Conservation (phyloP, 208 protist genomes). For the Crithidia mellificae region DNA sequence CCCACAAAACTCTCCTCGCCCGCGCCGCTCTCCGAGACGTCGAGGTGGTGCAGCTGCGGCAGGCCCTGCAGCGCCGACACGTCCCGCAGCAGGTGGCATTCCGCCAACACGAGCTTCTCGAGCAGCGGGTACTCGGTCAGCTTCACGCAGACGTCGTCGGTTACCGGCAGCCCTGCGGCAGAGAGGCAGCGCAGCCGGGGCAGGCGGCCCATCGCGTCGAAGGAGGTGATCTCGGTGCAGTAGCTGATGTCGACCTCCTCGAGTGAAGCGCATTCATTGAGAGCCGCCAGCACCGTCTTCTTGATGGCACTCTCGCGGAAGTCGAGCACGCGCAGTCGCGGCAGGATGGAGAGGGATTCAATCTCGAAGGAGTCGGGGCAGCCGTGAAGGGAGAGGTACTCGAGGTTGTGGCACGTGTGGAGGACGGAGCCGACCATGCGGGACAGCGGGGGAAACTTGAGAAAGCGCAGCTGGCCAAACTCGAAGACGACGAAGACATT, state of each 20-base stretch:
- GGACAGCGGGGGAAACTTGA: constrained; percentile 37
- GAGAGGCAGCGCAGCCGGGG: constrained; percentile 30
- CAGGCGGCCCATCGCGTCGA: constrained; percentile 22
- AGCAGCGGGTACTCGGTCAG: constrained; percentile 25
- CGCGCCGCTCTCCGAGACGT: constrained; percentile 30
- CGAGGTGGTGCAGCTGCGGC: constrained; percentile 34
- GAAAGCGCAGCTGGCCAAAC: constrained; percentile 36
- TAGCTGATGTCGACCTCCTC: constrained; percentile 32
- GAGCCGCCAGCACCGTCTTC: constrained; percentile 11
- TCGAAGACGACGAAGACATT: constrained; percentile 38
- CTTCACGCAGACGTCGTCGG: constrained; percentile 22
- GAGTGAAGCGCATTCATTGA: constrained; percentile 21
- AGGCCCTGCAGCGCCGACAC: constrained; percentile 23
- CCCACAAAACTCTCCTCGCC: constrained; percentile 19
- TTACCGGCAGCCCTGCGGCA: constrained; percentile 28
- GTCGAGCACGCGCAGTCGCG: constrained; percentile 30
- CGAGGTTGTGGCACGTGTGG: constrained; percentile 41
- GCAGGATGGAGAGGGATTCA: constrained; percentile 21
- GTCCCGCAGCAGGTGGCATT: constrained; percentile 28
- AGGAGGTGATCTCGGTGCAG: constrained; percentile 25
- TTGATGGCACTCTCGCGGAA: constrained; percentile 33
- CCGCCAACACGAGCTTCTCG: constrained; percentile 29
- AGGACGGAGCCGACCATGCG: constrained; percentile 36
- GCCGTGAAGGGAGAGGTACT: constrained; percentile 34
- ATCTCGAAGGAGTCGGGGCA: constrained; percentile 37